Percentiles rank a stretch among this genome's conserved stretches.
phyloP scores from a whole-genome alignment of 768 basidiomycete genomes.

The Boletus vinaceobasis region DNA sequence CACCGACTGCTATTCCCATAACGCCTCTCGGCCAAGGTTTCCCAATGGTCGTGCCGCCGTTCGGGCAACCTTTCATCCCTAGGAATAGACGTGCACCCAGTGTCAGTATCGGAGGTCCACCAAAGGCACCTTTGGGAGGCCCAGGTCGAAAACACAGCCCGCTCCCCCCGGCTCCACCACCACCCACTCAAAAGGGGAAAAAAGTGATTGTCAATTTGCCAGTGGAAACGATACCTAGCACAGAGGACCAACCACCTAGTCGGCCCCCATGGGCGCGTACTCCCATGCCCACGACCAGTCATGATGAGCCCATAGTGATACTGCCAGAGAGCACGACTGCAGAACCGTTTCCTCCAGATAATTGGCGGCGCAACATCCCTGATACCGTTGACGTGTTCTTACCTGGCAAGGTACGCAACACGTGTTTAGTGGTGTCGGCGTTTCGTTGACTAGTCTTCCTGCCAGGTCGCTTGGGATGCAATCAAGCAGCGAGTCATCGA shows the following conservation, averaged over 20 bases:
- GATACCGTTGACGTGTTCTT: constrained; percentile 75
- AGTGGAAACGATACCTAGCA: constrained; percentile 50
- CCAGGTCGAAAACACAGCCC: constrained; percentile 76
- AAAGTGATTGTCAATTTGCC: constrained; percentile 72
- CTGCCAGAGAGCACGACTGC: constrained; percentile 41
- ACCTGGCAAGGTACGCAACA: constrained; percentile 63
- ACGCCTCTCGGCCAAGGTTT: constrained; percentile 61
- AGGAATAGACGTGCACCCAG: constrained; percentile 63
- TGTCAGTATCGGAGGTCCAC: constrained; percentile 80
- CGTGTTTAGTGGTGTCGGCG: constrained; percentile 5
- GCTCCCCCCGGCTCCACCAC: constrained; percentile 37
- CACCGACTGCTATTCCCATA: constrained; percentile 52
- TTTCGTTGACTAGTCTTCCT: constrained; percentile 3
- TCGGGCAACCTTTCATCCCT: constrained; percentile 51
- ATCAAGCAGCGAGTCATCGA: constrained; percentile 73
- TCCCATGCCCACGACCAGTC: constrained; percentile 44
- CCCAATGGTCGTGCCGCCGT: constrained; percentile 47
- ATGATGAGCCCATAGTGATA: constrained; percentile 20
- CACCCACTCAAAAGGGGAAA: constrained; percentile 51
- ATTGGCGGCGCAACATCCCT: constrained; percentile 55
- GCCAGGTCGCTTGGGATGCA: constrained; percentile 69
- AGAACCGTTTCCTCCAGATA: constrained; percentile 64
- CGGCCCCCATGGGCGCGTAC: constrained; percentile 60
- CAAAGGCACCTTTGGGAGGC: constrained; percentile 80
- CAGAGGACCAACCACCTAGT: constrained; percentile 38